Conservation (phyloP, 345 rosid species). For the Pistacia integerrima region DNA sequence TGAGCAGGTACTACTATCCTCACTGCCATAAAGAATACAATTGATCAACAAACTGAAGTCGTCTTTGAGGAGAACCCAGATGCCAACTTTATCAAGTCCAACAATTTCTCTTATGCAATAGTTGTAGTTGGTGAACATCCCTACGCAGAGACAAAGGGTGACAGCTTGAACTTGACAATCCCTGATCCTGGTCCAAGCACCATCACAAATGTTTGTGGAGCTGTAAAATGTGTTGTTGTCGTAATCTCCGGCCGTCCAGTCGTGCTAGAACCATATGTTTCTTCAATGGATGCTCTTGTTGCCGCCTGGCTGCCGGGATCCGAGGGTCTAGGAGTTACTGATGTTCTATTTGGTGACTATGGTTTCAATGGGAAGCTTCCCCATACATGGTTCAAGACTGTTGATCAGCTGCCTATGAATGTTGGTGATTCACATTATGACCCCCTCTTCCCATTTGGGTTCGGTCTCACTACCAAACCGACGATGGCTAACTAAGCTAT, state of each 20-base stretch:
- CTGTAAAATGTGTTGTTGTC: constrained; percentile 44
- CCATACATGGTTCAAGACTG: constrained; percentile 67
- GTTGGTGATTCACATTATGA: constrained; percentile 64
- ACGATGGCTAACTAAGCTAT: not conserved
- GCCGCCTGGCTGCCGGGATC: constrained; percentile 63
- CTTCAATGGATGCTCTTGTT: constrained; percentile 39
- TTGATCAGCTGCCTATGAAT: constrained; percentile 74
- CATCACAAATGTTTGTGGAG: constrained; percentile 43
- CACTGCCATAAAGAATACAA: constrained; percentile 38
- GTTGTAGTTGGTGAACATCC: constrained; percentile 53
- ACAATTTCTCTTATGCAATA: constrained; percentile 43
- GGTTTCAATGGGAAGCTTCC: constrained; percentile 58
- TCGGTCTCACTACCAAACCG: constrained; percentile 44
- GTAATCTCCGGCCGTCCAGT: constrained; percentile 53
- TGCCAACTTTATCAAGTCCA: constrained; percentile 38
- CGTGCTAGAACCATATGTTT: constrained; percentile 40
- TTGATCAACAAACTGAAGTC: constrained; percentile 37
- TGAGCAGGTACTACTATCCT: constrained; percentile 55
- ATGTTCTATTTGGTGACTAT: constrained; percentile 48
- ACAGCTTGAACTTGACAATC: constrained; percentile 45
- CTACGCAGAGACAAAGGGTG: constrained; percentile 47
- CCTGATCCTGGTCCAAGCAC: constrained; percentile 42
- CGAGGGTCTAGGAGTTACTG: constrained; percentile 62
- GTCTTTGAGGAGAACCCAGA: constrained; percentile 39
- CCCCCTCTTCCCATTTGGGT: constrained; percentile 69